Evolutionary conservation across 257 asterid species (phyloP), one percentile per base, ranked within the genome.

Genomic region (Plantago major): DNA sequence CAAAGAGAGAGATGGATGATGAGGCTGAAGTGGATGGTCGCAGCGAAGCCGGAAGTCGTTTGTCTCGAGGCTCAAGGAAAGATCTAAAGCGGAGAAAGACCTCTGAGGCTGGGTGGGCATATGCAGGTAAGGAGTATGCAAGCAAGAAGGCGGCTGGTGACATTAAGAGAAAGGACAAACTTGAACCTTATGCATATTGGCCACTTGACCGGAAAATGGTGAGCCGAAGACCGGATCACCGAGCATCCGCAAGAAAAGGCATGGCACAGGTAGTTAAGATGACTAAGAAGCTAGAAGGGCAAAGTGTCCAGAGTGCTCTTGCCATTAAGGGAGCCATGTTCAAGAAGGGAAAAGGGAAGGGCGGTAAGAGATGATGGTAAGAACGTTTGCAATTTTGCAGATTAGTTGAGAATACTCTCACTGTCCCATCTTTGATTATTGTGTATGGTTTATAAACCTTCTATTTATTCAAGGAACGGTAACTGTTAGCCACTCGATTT

Each of bases 101-200:
- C 2, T 69, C 88, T 0, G 96, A 89, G 47, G 61, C 79, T 14
- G 99, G 96, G 54, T 93, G 91, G 89, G 93, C 97, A 5, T 83
- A 87, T 73, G 85, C 94, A 0, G 99, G 97, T 33, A 84, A 78
- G 11, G 99, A 89, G 75, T 93, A 93, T 60, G 78, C 86, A 11
- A 93, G 95, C 76, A 89, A 85, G 78, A 93, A 87, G 80, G 99
- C 97, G 0, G 73, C 87, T 28, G 97, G 99, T 22, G 99, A 93
- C 60, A 59, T 89, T 60, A 87, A 60, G 78, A 83, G 85, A 78
- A 89, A 89, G 76, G 94, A 86, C 62, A 93, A 89, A 78, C 88
- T 93, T 4, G 99, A 89, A 67, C 99, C 99, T 5, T 93, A 84
- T 49, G 97, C 99, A 6, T 89, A 93, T 65, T 93, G 99, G 99